Evolutionary conservation across 2,329 filamentous ascomycete genomes (phyloP), one percentile per base, ranked within the genome.

Genomic region (Juglanconis juglandina): DNA sequence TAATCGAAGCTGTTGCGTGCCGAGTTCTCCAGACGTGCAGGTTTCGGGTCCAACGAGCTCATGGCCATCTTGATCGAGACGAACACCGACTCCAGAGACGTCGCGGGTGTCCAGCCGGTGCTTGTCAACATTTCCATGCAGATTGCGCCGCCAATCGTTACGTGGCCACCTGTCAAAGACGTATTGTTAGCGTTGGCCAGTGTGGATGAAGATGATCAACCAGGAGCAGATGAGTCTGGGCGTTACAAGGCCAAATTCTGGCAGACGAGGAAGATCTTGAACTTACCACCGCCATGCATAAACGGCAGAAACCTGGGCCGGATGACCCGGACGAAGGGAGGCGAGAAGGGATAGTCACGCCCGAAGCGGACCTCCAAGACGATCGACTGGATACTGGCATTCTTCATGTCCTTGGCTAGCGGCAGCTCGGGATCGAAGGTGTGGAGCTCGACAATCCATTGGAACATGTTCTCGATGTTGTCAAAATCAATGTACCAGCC

Each of bases 371-470:
- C 77, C 73, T 96, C 93, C 10, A 96, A 74, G 0, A 96, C 86
- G 44, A 96, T 77, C 68, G 90, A 92, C 30, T 79, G 83, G 59
- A 89, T 66, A 0, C 78, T 79, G 1, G 77, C 79, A 2, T 71
- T 67, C 70, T 87, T 85, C 85, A 96, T 91, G 69, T 96, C 92
- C 56, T 82, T 70, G 0, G 89, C 87, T 1, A 97, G 78, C 1
- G 89, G 90, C 0, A 95, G 79, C 1, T 76, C 71, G 0, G 76
- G 65, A 32, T 92, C 88, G 68, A 96, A 96, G 48, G 88, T 91
- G 71, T 96, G 93, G 1, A 97, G 77, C 71, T 96, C 90, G 5
- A 96, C 87, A 61, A 96, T 92, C 92, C 92, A 96, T 68, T 96
- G 92, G 68, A 95, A 96, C 63, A 92, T 80, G 68, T 93, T 96